Evolutionary conservation across 2,329 filamentous ascomycete species (phyloP).

Genomic region (Aspergillus quadrilineatus): DNA sequence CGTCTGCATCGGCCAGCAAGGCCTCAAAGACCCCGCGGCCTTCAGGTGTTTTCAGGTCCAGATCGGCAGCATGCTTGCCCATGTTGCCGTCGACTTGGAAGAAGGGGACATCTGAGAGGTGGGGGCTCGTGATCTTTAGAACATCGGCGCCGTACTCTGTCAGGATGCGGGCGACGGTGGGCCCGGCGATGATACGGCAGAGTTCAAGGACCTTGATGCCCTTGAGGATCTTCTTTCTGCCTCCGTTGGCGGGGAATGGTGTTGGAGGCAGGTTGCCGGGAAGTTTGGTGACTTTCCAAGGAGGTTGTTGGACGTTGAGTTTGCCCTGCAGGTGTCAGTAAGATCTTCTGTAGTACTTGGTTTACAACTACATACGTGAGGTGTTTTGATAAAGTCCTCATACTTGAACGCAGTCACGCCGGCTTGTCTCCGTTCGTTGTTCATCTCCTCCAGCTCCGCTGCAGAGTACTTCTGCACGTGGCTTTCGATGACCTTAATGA

Average conservation of each 20-base stretch:
- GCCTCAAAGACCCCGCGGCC: conserved; percentile 58
- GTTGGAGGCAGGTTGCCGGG: conserved; percentile 29
- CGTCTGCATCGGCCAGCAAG: conserved; percentile 62
- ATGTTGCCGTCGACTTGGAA: conserved; percentile 72
- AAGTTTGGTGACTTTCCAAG: conserved; percentile 37
- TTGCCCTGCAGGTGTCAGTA: conserved; percentile 24
- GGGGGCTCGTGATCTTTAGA: conserved; percentile 66
- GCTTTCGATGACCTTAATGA: conserved; percentile 59
- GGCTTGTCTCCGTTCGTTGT: conserved; percentile 57
- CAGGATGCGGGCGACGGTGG: conserved; percentile 66
- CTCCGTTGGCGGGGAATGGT: conserved; percentile 30
- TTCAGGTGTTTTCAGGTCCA: conserved; percentile 59
- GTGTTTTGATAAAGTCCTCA: conserved; percentile 58
- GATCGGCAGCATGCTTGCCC: conserved; percentile 65
- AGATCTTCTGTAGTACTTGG: too few relatives aligned
- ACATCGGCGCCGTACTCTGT: conserved; percentile 72
- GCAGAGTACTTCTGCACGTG: conserved; percentile 57
- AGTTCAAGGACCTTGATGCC: conserved; percentile 72
- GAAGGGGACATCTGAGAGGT: conserved; percentile 69
- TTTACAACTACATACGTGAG: conserved; percentile 46
- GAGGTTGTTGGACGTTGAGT: conserved; percentile 36
- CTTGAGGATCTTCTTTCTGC: conserved; percentile 38
- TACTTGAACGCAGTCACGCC: conserved; percentile 61
- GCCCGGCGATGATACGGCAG: conserved; percentile 71
- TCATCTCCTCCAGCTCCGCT: conserved; percentile 59